Percentiles rank a stretch among this genome's conserved stretches.
phyloP scores from a whole-genome alignment of 192 early-diverging fungal genomes.

The Phlyctochytrium planicorne region DNA sequence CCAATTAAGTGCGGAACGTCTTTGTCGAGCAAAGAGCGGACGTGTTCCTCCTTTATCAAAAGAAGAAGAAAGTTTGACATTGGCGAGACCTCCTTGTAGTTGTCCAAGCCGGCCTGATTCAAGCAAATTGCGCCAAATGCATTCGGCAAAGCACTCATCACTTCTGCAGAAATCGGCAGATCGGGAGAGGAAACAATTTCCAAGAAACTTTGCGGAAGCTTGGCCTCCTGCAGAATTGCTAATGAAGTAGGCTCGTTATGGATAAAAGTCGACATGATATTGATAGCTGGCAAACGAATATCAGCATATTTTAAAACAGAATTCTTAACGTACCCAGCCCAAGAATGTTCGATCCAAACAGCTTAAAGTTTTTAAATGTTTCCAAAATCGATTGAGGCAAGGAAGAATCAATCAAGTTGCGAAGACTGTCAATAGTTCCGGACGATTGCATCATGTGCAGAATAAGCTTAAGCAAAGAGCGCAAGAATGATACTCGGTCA shows the following conservation, averaged over 20 bases:
- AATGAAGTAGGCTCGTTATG: constrained; percentile 98
- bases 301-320: not conserved
- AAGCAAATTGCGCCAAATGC: constrained; percentile 96
- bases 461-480: constrained; percentile 88
- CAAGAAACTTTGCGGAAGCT: constrained; percentile 83
- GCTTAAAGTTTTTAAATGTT: constrained; percentile 70
- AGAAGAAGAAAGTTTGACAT: constrained; percentile 71
- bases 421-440: constrained; percentile 83
- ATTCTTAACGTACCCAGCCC: constrained; percentile 68
- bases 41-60: constrained; percentile 75
- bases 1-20: constrained; percentile 86
- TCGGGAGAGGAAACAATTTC: constrained; percentile 59
- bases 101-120: constrained; percentile 83
- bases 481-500: constrained; percentile 73
- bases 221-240: constrained; percentile 89
- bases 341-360: constrained; percentile 82
- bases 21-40: constrained; percentile 66
- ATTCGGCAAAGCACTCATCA: constrained; percentile 75
- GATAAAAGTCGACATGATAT: constrained; percentile 92
- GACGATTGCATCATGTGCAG: constrained; percentile 94
- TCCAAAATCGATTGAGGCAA: constrained; percentile 72
- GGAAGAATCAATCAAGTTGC: constrained; percentile 90
- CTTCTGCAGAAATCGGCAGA: constrained; percentile 79
- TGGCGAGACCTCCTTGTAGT: constrained; percentile 70
- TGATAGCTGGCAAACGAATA: constrained; percentile 59